phyloP scores from a whole-genome alignment of 1,284 basidiomycete genomes.

The Sphagnurus paluster region DNA sequence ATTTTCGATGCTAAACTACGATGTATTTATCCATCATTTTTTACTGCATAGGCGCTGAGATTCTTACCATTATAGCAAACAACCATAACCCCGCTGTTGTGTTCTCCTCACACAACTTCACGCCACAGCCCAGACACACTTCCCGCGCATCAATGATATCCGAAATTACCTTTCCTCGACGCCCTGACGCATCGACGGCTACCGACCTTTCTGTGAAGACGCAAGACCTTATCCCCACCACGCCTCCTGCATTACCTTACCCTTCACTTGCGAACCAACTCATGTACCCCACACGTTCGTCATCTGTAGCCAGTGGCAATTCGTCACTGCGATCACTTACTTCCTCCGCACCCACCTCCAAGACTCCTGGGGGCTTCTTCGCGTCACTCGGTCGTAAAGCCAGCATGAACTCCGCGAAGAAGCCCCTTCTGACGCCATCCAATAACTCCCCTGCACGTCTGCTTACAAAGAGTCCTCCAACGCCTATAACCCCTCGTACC shows the following conservation, averaged over 20 bases:
- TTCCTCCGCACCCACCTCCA: conserved; percentile 37
- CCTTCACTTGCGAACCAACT: conserved; percentile 43
- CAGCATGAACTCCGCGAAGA: conserved; percentile 43
- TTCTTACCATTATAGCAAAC: conserved; percentile 12
- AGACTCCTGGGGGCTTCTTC: conserved; percentile 61
- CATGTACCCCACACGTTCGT: conserved; percentile 30
- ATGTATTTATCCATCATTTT: conserved; percentile 42
- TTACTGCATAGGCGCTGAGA: conserved; percentile 10
- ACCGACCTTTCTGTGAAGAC: conserved; percentile 63
- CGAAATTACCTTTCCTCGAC: conserved; percentile 74
- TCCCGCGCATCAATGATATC: conserved; percentile 73
- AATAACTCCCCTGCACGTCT: conserved; percentile 32
- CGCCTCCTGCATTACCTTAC: conserved; percentile 76
- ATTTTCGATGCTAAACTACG: conserved; percentile 53
- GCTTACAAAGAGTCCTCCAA: conserved; percentile 43
- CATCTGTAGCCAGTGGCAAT: conserved; percentile 30
- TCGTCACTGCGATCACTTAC: conserved; percentile 40
- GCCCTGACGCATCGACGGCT: conserved; percentile 72
- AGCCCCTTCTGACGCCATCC: conserved; percentile 27
- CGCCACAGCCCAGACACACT: conserved; percentile 56
- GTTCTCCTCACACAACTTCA: conserved; percentile 28
- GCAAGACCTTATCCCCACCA: conserved; percentile 43
- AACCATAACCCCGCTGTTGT: conserved; percentile 20
- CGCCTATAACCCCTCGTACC: conserved; percentile 30
- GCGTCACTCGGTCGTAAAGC: conserved; percentile 71